A percentile compares a stretch with the other conserved stretches of the same genome.
Conservation (phyloP, 306 rosid genomes). For the Rosa lucieae region DNA sequence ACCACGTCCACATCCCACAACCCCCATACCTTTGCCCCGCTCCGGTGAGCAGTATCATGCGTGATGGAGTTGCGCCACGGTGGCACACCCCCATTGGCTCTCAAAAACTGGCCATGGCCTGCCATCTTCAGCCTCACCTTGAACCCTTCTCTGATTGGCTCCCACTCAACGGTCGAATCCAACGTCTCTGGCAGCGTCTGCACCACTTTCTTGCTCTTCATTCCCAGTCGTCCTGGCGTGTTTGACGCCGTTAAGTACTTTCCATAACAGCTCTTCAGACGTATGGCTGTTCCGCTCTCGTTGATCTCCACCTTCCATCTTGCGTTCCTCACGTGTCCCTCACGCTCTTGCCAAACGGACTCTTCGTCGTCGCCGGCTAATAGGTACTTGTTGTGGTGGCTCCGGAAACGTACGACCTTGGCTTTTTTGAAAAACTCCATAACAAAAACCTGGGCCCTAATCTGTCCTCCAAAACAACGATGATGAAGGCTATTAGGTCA, state of each 20-base stretch:
- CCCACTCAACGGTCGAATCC: constrained; percentile 28
- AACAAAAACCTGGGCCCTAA: neutral
- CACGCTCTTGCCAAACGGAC: constrained; percentile 27
- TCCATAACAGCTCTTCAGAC: constrained; percentile 40
- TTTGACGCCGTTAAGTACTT: constrained; percentile 40
- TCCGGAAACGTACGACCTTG: constrained; percentile 35
- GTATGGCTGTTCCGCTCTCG: constrained; percentile 29
- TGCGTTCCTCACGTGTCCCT: constrained; percentile 20
- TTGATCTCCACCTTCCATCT: constrained; percentile 41
- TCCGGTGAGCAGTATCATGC: constrained; percentile 26
- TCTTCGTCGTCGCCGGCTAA: constrained; percentile 32
- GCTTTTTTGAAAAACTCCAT: constrained; percentile 45
- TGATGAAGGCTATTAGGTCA: neutral
- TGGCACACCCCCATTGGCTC: constrained; percentile 35
- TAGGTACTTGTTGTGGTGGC: constrained; percentile 43
- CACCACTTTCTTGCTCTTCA: constrained; percentile 31
- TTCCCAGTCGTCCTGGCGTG: constrained; percentile 21
- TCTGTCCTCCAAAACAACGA: neutral
- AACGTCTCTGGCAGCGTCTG: constrained; percentile 14
- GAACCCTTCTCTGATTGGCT: constrained; percentile 35
- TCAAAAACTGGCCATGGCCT: constrained; percentile 23
- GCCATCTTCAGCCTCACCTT: constrained; percentile 27
- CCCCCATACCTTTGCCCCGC: constrained; percentile 28
- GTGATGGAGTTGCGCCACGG: constrained; percentile 42
- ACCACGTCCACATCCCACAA: constrained; percentile 37